Percentiles rank a stretch among this genome's conserved stretches.
phyloP scores from a whole-genome alignment of 345 rosid species.

The Rhodamnia rubescens region DNA sequence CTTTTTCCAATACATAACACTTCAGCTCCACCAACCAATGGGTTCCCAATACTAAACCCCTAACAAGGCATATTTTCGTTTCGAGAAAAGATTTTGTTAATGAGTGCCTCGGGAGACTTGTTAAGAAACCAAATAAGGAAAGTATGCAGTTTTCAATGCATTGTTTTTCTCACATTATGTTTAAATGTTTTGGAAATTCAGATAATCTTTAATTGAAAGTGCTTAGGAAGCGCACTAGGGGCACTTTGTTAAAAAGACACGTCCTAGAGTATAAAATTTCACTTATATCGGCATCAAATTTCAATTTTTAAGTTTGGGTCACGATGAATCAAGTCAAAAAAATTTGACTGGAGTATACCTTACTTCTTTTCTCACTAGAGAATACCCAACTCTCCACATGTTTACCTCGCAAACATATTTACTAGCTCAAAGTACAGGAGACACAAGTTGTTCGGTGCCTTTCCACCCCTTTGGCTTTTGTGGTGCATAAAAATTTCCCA shows the following conservation, averaged over 20 bases:
- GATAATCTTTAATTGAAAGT: background rate
- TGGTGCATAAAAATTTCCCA: background rate
- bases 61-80: background rate
- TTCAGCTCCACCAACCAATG: background rate
- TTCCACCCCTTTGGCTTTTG: background rate
- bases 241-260: background rate
- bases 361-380: background rate
- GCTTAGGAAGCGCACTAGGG: background rate
- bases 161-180: background rate
- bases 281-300: background rate
- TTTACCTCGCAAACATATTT: background rate
- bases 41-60: background rate
- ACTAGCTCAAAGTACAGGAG: background rate
- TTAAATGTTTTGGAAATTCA: background rate
- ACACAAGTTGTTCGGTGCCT: background rate
- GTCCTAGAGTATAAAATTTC: background rate
- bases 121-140: background rate
- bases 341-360: background rate
- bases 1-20: background rate
- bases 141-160: background rate
- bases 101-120: background rate
- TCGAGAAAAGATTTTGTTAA: background rate
- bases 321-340: background rate
- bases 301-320: background rate
- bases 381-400: background rate